These are phyloP conservation scores for Yamadazyma mexicana DNA, from an alignment of 1,139 yeast genomes.

Conservation along the genomic window DNA sequence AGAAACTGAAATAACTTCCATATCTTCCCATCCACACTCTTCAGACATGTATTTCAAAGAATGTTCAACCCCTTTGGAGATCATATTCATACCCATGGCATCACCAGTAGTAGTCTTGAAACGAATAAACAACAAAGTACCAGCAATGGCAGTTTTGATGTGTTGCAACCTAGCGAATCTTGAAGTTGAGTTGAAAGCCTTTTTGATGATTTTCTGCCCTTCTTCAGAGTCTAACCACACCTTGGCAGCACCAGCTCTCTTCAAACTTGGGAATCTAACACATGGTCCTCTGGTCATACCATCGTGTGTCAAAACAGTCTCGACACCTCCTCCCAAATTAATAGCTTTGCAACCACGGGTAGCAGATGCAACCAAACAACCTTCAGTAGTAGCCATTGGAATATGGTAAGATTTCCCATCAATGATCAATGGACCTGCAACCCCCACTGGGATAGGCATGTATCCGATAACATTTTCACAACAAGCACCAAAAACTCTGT, in stretches of 20 bases:
- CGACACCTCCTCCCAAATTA: conserved; percentile 95
- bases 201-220: conserved; percentile 78
- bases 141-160: conserved; percentile 94
- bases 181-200: conserved; percentile 94
- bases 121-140: conserved; percentile 81
- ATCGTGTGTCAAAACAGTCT: conserved; percentile 88
- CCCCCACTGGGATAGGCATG: conserved; percentile 95
- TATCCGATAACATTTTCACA: conserved; percentile 98
- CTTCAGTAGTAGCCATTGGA: conserved; percentile 99
- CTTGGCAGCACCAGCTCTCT: conserved; percentile 93
- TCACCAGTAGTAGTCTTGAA: conserved; percentile 98
- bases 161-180: conserved; percentile 94
- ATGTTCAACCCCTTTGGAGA: conserved; percentile 94
- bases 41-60: conserved; percentile 82
- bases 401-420: conserved; percentile 86
- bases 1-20: conserved; percentile 88
- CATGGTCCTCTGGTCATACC: conserved; percentile 99
- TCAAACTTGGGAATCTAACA: conserved; percentile 78
- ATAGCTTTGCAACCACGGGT: conserved; percentile 99
- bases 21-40: conserved; percentile 90
- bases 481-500: conserved; percentile 96
- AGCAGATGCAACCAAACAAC: conserved; percentile 95
- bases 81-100: conserved; percentile 99
- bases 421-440: conserved; percentile 93
- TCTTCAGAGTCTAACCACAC: conserved; percentile 95